Base-by-base conservation (phyloP, 2,329 filamentous ascomycete genomes). In the Byssothecium circinans region DNA sequence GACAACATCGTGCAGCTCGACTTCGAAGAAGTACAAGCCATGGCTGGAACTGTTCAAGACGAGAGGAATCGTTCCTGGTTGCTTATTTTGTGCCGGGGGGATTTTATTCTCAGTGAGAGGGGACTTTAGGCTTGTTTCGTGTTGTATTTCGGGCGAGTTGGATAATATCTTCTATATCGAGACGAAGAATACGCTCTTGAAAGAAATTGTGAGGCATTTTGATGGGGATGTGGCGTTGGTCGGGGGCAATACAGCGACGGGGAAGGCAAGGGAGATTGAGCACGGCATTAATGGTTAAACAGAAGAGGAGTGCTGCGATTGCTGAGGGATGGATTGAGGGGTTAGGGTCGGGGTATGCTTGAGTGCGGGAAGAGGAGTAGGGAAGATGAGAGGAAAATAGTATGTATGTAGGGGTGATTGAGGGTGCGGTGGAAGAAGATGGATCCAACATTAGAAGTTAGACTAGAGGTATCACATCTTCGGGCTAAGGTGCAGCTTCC, bases 71-170 rank as follows among this genome's bases (percentile, higher is more conserved):
- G 74, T 80, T 25, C 76, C 77, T 56, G 81, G 34, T 67, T 81
- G 20, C 60, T 81, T 41, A 81, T 84, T 43, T 78, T n/a, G 62
- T 81, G 42, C 71, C 74, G 20, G 71, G 79, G 10, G 80, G 80
- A 50, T n/a, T n/a, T n/a, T n/a, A 69, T 81, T 49, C 82, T 83
- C 70, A 77, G 76, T 11, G 81, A 83, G 53, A 82, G 78, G 78
- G 46, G 49, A 45, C 18, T 49, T 49, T 22, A 45, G 49, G 20
- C 45, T 52, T 22, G 49, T 78, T 74, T 74, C 70, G 1, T 78
- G 73, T 62, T 72, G 71, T 53, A 56, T 72, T 32, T 62, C 60
- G 27, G 40, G 65, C 18, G 64, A 72, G 8, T 57, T 72, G 18
- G 54, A 70, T 35, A 45, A 52, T n/a, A 65, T 71, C 51, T 60